Evolutionary conservation across 2,329 filamentous ascomycete species (phyloP).

Genomic region (Aspergillus novofumigatus): DNA sequence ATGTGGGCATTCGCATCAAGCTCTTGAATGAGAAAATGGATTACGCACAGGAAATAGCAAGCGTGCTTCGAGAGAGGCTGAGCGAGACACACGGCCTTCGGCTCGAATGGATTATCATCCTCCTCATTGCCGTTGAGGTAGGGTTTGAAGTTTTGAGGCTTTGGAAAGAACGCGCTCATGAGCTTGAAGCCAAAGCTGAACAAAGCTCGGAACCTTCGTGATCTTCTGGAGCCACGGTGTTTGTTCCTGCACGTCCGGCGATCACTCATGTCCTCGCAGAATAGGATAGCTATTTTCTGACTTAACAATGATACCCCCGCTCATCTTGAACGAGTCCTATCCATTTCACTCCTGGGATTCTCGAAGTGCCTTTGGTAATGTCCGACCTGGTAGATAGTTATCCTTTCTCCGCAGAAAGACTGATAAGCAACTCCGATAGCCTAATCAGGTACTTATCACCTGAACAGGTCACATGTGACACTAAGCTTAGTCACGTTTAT

Average conservation of each 20-base stretch:
- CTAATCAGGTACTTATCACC: conserved; percentile 1
- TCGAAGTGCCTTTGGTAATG: background rate
- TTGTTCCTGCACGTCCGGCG: too few relatives aligned
- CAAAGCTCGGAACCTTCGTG: background rate
- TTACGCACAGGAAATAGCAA: conserved; percentile 93
- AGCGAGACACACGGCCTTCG: conserved; percentile 86
- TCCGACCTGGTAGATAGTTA: background rate
- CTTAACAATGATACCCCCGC: background rate
- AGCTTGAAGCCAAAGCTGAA: conserved; percentile 26
- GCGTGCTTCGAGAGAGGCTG: conserved; percentile 77
- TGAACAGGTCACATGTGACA: conserved; percentile 2
- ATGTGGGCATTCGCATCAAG: conserved; percentile 87
- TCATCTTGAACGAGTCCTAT: background rate
- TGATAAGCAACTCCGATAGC: background rate
- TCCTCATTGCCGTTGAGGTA: conserved; percentile 88
- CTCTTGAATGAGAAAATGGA: conserved; percentile 96
- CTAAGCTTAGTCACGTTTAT: conserved; percentile 1
- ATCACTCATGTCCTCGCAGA: background rate
- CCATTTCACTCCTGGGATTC: background rate
- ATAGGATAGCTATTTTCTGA: background rate
- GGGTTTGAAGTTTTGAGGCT: conserved; percentile 76
- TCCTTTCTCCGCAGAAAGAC: background rate
- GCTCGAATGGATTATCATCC: conserved; percentile 93
- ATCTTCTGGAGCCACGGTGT: background rate
- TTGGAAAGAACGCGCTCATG: conserved; percentile 56